Percentiles rank a stretch among this genome's conserved stretches.
phyloP scores from a whole-genome alignment of 2,329 filamentous ascomycete species.

The Alternaria consortialis region DNA sequence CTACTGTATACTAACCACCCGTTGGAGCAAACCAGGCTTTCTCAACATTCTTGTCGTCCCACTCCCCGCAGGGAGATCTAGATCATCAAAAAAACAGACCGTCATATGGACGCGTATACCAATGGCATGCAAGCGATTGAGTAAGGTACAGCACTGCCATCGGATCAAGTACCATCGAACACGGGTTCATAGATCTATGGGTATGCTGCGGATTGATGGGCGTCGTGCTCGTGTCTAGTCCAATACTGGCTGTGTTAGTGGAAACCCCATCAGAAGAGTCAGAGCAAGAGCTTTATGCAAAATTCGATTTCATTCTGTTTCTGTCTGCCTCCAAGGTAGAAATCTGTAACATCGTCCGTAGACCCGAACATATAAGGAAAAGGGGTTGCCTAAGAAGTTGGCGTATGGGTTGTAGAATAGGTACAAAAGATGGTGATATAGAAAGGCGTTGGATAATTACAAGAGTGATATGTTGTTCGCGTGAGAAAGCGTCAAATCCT shows the following conservation, averaged over 20 bases:
- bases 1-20: conserved; percentile 3
- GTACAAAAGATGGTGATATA: not conserved
- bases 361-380: not conserved
- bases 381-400: not conserved
- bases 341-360: not conserved
- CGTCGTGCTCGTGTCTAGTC: not conserved
- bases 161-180: not conserved
- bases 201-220: not conserved
- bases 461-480: conserved; percentile 13
- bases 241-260: not conserved
- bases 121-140: not conserved
- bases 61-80: not conserved
- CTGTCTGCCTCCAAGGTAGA: not conserved
- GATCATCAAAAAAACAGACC: not conserved
- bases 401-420: not conserved
- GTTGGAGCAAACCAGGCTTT: not conserved
- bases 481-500: conserved; percentile 10
- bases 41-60: conserved; percentile 1
- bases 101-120: not conserved
- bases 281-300: not conserved
- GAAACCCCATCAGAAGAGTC: not conserved
- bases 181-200: not conserved
- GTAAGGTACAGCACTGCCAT: not conserved
- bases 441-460: conserved; percentile 15
- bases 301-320: conserved; percentile 2